These are phyloP conservation scores for Penicillium bialowiezense DNA, from an alignment of 495 filamentous ascomycete genomes.

Conservation along the genomic window DNA sequence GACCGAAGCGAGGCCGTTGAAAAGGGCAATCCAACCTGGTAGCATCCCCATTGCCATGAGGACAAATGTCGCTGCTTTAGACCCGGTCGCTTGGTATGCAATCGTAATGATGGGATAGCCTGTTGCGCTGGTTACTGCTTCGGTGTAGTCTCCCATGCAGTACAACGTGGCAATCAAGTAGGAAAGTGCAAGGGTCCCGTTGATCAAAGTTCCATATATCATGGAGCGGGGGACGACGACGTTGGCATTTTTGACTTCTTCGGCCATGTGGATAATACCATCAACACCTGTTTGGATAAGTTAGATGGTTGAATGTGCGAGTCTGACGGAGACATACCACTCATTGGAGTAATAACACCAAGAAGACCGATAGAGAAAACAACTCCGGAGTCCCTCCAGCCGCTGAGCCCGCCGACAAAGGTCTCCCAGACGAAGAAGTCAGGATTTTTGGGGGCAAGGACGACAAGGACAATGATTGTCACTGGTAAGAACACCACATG, in stretches of 20 bases:
- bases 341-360: conserved; percentile 28
- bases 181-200: conserved; percentile 39
- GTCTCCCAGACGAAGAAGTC: conserved; percentile 44
- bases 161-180: conserved; percentile 41
- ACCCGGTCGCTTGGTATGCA: conserved; percentile 46
- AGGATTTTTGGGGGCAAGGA: conserved; percentile 43
- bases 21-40: conserved; percentile 41
- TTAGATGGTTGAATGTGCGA: conserved; percentile 2
- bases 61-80: conserved; percentile 40
- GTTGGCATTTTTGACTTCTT: conserved; percentile 45
- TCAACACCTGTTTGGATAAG: conserved; percentile 24
- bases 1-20: conserved; percentile 50
- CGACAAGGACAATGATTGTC: conserved; percentile 41
- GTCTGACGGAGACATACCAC: conserved; percentile 18
- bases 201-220: conserved; percentile 38
- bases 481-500: conserved; percentile 49
- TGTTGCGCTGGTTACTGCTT: conserved; percentile 34
- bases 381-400: conserved; percentile 40
- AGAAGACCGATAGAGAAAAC: conserved; percentile 41
- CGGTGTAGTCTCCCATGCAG: conserved; percentile 38
- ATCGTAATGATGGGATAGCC: conserved; percentile 54
- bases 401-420: conserved; percentile 42
- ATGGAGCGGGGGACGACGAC: conserved; percentile 37
- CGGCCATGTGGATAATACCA: conserved; percentile 38
- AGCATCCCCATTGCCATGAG: conserved; percentile 40